These are phyloP conservation scores for Monosporascus sp. DNA, from an alignment of 2,329 filamentous ascomycete genomes.

Conservation along the genomic window DNA sequence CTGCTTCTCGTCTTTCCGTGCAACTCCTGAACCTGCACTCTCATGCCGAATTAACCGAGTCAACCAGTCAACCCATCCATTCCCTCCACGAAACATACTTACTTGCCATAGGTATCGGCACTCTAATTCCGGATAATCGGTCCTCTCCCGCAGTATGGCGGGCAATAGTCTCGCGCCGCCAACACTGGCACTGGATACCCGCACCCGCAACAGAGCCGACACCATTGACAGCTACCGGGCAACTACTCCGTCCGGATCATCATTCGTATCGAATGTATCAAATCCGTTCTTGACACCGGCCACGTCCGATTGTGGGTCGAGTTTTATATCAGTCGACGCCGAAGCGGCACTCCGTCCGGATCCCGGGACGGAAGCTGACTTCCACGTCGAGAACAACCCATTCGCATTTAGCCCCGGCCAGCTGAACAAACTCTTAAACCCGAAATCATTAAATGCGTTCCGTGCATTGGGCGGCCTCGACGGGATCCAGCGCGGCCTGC, in stretches of 20 bases:
- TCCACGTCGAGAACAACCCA: slow-evolving; percentile 61
- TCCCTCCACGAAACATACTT: background rate
- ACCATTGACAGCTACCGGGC: slow-evolving; percentile 20
- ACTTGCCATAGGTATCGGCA: background rate
- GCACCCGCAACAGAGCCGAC: slow-evolving; percentile 19
- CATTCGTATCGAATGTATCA: slow-evolving; percentile 24
- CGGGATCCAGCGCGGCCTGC: slow-evolving; percentile 64
- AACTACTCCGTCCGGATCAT: slow-evolving; percentile 22
- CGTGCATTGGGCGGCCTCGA: slow-evolving; percentile 63
- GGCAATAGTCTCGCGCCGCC: slow-evolving; percentile 20
- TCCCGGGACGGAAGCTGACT: slow-evolving; percentile 65
- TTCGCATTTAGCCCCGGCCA: slow-evolving; percentile 72
- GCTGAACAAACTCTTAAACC: slow-evolving; percentile 68
- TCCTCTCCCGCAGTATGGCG: slow-evolving; percentile 1
- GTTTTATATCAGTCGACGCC: slow-evolving; percentile 19
- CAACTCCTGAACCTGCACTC: no score
- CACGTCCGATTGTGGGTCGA: slow-evolving; percentile 24
- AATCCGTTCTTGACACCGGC: slow-evolving; percentile 27
- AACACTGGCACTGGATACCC: slow-evolving; percentile 20
- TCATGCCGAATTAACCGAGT: background rate
- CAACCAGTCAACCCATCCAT: background rate
- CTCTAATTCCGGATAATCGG: background rate
- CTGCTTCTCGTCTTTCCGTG: background rate
- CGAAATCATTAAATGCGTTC: slow-evolving; percentile 67
- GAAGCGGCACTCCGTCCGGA: slow-evolving; percentile 58